Evolutionary conservation across 2,329 filamentous ascomycete genomes (phyloP).

Genomic region (Paraphoma chrysanthemicola): DNA sequence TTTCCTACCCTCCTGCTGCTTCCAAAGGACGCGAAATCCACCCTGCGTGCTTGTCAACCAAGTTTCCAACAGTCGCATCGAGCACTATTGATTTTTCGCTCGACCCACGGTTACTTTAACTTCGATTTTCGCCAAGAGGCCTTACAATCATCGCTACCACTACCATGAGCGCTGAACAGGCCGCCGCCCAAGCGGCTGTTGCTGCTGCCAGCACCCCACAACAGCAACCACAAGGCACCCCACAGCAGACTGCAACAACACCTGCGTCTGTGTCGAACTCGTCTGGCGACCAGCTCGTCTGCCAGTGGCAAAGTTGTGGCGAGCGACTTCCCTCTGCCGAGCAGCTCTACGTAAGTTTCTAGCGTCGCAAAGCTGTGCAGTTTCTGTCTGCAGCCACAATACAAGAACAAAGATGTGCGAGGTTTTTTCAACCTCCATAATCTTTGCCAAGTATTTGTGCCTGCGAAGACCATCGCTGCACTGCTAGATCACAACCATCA

Average conservation of each 20-base stretch:
- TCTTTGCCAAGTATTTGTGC: neutral
- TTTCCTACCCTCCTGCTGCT: neutral
- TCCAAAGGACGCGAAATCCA: slow-evolving; percentile 1
- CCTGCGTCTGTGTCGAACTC: slow-evolving; percentile 38
- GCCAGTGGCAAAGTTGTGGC: slow-evolving; percentile 69
- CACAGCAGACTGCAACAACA: slow-evolving; percentile 42
- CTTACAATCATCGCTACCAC: slow-evolving; percentile 1
- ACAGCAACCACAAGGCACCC: slow-evolving; percentile 41
- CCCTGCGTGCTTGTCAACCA: neutral
- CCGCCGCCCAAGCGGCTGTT: slow-evolving; percentile 25
- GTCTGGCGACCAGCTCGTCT: slow-evolving; percentile 56
- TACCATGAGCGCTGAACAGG: slow-evolving; percentile 21
- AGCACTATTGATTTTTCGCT: neutral
- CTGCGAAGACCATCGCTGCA: neutral
- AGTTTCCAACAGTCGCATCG: slow-evolving; percentile 5
- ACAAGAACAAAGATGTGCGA: neutral
- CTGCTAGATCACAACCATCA: neutral
- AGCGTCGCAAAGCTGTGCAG: neutral
- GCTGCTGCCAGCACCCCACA: slow-evolving; percentile 36
- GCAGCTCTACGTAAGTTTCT: slow-evolving; percentile 65
- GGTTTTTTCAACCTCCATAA: neutral
- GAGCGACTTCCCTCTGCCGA: slow-evolving; percentile 66
- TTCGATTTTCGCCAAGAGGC: slow-evolving; percentile 3
- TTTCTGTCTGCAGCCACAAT: neutral
- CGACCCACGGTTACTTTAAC: neutral